Conservation (phyloP, 2,329 filamentous ascomycete genomes). For the Ophiocordyceps unilateralis region DNA sequence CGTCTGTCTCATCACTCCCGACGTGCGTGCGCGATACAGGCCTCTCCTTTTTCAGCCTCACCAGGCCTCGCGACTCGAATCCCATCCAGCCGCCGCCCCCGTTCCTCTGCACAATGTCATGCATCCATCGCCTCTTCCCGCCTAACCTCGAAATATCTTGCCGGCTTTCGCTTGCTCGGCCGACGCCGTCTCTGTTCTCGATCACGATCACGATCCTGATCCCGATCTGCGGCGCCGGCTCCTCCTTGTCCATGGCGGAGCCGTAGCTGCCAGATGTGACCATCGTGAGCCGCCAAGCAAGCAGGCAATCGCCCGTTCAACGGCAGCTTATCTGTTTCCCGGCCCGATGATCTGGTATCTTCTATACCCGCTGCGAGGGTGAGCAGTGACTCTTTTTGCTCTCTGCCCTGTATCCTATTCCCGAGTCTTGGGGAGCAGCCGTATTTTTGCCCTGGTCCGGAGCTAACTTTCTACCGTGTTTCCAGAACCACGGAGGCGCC, state of each 20-base stretch:
- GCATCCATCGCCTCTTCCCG: not conserved
- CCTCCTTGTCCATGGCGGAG: not conserved
- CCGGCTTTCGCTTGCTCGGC: not conserved
- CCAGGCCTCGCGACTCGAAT: not conserved
- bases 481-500: constrained; percentile 58
- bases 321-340: not conserved
- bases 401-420: not conserved
- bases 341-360: constrained; percentile 55
- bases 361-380: constrained; percentile 62
- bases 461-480: not conserved
- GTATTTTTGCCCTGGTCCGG: not conserved
- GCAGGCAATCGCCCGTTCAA: not conserved
- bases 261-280: not conserved
- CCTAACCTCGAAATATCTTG: not conserved
- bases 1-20: not conserved
- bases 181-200: not conserved
- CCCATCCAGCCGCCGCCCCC: not conserved
- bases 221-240: not conserved
- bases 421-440: not conserved
- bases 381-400: constrained; percentile 13
- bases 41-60: not conserved
- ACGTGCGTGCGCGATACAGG: not conserved
- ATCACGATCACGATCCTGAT: no score
- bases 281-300: not conserved
- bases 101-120: not conserved